These are phyloP conservation scores for Alternaria gaisen DNA, from an alignment of 2,329 filamentous ascomycete species.

Conservation along the genomic window DNA sequence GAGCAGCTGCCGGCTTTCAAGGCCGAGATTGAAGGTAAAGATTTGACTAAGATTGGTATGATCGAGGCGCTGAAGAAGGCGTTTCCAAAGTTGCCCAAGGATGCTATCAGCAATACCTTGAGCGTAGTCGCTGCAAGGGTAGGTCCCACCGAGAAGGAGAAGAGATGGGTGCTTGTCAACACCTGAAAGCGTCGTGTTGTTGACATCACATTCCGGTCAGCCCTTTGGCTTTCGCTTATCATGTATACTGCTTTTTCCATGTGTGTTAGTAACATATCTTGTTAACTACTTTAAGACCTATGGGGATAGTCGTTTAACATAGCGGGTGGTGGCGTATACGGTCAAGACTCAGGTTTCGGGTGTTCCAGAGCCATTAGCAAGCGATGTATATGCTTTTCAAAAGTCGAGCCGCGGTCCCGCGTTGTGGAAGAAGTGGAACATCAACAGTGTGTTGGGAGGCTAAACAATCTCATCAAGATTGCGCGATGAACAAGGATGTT, in stretches of 20 bases:
- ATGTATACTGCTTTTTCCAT: neutral
- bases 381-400: neutral
- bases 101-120: conserved; percentile 75
- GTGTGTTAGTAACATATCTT: neutral
- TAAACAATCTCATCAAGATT: neutral
- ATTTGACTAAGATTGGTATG: conserved; percentile 77
- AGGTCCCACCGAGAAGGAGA: conserved; percentile 69
- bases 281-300: neutral
- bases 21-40: conserved; percentile 71
- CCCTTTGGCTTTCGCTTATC: neutral
- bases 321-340: conserved; percentile 3
- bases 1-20: conserved; percentile 74
- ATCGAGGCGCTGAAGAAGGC: conserved; percentile 78
- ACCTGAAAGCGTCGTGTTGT: conserved; percentile 12
- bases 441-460: neutral
- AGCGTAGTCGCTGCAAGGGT: conserved; percentile 70
- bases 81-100: conserved; percentile 75
- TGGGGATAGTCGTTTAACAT: conserved; percentile 5
- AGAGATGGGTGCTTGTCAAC: conserved; percentile 64
- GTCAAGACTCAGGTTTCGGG: neutral
- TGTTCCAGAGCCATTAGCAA: conserved; percentile 2
- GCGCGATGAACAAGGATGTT: neutral
- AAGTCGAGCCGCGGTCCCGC: neutral
- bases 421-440: neutral
- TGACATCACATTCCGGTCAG: neutral